A percentile compares a stretch with the other conserved stretches of the same genome.
phyloP scores from a whole-genome alignment of 192 early-diverging fungal species.

The Gaertneriomyces sp. region DNA sequence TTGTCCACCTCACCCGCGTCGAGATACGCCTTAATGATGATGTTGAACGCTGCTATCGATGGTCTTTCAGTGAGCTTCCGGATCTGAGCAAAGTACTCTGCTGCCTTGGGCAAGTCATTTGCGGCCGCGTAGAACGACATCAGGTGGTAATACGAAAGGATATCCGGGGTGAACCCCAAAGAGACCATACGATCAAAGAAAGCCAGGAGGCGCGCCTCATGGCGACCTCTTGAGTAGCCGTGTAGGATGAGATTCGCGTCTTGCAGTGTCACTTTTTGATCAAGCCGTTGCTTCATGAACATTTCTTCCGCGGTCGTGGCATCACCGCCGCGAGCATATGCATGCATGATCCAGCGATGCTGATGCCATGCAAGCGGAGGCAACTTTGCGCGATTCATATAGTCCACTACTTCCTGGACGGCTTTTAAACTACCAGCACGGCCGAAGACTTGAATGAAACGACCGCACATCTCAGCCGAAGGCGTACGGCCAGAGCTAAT shows the following conservation, averaged over 20 bases:
- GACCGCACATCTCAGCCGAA: background rate
- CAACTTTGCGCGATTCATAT: background rate
- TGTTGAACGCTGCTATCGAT: background rate
- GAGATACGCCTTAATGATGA: background rate
- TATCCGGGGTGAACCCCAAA: background rate
- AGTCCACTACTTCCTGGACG: background rate
- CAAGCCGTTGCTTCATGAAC: background rate
- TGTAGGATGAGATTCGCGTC: background rate
- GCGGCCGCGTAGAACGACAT: background rate
- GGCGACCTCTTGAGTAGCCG: slow-evolving; percentile 2
- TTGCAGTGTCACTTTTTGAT: background rate
- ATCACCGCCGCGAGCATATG: background rate
- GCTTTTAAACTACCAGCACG: background rate
- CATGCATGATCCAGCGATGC: background rate
- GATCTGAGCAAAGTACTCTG: background rate
- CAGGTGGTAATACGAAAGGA: background rate
- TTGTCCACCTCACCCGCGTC: background rate
- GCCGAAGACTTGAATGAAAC: background rate
- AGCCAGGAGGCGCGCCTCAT: background rate
- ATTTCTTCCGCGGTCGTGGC: background rate
- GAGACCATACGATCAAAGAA: background rate
- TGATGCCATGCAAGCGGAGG: background rate
- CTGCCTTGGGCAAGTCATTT: background rate
- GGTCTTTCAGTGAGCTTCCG: background rate
- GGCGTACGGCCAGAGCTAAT: no score